phyloP scores from a whole-genome alignment of 2,329 filamentous ascomycete genomes.

The Myriosclerotinia curreyana region DNA sequence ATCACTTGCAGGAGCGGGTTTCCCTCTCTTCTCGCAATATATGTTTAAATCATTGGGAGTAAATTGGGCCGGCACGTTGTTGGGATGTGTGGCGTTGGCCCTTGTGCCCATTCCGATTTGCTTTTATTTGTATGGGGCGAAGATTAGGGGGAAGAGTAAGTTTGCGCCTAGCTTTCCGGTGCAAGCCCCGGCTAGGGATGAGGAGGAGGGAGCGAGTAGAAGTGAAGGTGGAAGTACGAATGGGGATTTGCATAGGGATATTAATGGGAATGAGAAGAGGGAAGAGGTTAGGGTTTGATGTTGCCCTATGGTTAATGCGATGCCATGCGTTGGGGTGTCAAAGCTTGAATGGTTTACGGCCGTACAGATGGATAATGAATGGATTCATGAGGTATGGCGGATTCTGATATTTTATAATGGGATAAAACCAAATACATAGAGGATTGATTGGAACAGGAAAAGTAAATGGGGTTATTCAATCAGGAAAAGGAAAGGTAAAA shows the following conservation, averaged over 20 bases:
- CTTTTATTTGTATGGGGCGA: slow-evolving; percentile 59
- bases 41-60: slow-evolving; percentile 65
- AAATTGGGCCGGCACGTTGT: slow-evolving; percentile 58
- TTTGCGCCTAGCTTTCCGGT: slow-evolving; percentile 44
- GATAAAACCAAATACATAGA: not conserved
- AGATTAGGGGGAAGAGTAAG: slow-evolving; percentile 53
- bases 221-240: not conserved
- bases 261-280: not conserved
- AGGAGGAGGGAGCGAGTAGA: not conserved
- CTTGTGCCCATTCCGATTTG: slow-evolving; percentile 61
- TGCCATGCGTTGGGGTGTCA: too few relatives aligned
- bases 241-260: not conserved
- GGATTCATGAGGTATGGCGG: not conserved
- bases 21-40: slow-evolving; percentile 74
- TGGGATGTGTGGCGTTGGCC: slow-evolving; percentile 56
- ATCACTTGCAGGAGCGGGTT: slow-evolving; percentile 72
- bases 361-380: slow-evolving; percentile 1
- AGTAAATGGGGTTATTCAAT: not conserved
- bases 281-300: not conserved
- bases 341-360: too few relatives aligned
- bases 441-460: not conserved
- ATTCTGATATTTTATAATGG: not conserved
- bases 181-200: not conserved
- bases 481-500: not conserved
- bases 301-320: not conserved